Conservation (phyloP, 371 early-diverging fungal species). For the Mortierella sp. region DNA sequence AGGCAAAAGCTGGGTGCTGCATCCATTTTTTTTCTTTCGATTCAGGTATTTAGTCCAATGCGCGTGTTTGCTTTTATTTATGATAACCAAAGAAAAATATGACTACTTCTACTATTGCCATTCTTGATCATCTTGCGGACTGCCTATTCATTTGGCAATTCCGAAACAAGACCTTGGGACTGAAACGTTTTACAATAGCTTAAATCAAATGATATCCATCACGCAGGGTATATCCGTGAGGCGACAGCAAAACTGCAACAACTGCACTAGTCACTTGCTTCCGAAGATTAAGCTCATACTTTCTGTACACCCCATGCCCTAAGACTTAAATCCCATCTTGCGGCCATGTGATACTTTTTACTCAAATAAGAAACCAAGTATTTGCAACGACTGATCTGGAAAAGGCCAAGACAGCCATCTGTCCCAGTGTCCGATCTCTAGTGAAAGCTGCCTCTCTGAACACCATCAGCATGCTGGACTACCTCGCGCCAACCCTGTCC, state of each 20-base stretch:
- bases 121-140: slow-evolving; percentile 59
- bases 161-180: too few relatives aligned
- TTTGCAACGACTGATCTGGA: slow-evolving; percentile 42
- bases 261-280: not conserved
- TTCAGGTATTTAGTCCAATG: too few relatives aligned
- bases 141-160: slow-evolving; percentile 67
- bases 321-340: slow-evolving; percentile 41
- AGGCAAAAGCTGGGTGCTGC: slow-evolving; percentile 65
- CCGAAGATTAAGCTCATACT: slow-evolving; percentile 6
- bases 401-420: slow-evolving; percentile 42
- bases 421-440: slow-evolving; percentile 23
- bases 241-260: not conserved
- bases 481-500: slow-evolving; percentile 43
- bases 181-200: too few relatives aligned
- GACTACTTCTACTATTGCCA: slow-evolving; percentile 60
- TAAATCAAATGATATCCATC: slow-evolving; percentile 25
- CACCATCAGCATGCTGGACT: slow-evolving; percentile 36
- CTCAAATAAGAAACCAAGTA: slow-evolving; percentile 34
- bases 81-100: slow-evolving; percentile 63
- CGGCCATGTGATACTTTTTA: slow-evolving; percentile 38
- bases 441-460: slow-evolving; percentile 10
- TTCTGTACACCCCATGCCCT: slow-evolving; percentile 35
- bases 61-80: slow-evolving; percentile 9
- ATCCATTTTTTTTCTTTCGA: slow-evolving; percentile 13
- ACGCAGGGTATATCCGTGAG: slow-evolving; percentile 25